Evolutionary conservation across 345 rosid species (phyloP).

Genomic region (Brassica cretica): DNA sequence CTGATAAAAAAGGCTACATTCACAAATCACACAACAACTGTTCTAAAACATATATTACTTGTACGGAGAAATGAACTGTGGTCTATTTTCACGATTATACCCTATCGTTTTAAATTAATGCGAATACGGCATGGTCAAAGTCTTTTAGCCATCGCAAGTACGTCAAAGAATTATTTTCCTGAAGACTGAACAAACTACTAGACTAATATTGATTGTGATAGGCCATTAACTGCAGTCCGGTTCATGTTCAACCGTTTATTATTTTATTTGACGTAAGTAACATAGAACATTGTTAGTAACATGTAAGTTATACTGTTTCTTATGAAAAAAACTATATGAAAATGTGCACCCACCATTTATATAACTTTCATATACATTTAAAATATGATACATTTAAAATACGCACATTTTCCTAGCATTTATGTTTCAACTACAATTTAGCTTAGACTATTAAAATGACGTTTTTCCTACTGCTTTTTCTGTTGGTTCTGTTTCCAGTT

Average conservation of each 20-base stretch:
- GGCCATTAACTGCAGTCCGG: neutral
- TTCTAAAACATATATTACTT: neutral
- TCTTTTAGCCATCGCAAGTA: neutral
- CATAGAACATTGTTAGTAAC: neutral
- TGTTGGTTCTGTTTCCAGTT: neutral
- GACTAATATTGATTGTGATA: neutral
- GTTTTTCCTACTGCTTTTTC: neutral
- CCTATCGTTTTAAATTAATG: neutral
- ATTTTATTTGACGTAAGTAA: neutral
- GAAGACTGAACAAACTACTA: neutral
- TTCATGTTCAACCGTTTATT: neutral
- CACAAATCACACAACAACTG: neutral
- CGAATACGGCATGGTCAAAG: neutral
- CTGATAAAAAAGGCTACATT: neutral
- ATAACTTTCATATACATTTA: neutral
- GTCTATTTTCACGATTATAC: neutral
- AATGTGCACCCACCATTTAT: neutral
- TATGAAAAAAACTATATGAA: neutral
- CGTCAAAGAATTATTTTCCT: neutral
- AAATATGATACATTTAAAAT: neutral
- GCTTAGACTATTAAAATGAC: conserved; percentile 25
- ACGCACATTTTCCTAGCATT: too few species aligned
- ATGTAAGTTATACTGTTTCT: neutral
- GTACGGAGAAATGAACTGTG: neutral
- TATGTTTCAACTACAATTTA: conserved; percentile 4